A percentile compares a stretch with the other conserved stretches of the same genome.
Conservation (phyloP, 2,329 filamentous ascomycete genomes). For the Sclerotinia glacialis region DNA sequence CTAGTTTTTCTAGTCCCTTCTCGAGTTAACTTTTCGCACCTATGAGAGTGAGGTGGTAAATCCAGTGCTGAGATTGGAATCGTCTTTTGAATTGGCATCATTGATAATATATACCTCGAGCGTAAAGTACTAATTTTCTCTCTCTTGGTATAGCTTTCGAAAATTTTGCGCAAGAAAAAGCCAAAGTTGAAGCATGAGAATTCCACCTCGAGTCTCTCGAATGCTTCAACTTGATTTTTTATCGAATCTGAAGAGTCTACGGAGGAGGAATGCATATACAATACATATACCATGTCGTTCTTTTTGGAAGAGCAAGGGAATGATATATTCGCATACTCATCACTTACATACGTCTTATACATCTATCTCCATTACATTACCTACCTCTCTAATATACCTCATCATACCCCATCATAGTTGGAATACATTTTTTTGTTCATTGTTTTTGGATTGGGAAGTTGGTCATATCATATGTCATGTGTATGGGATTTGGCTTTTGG, state of each 20-base stretch:
- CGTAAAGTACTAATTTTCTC: constrained; percentile 11
- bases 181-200: constrained; percentile 11
- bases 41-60: constrained; percentile 5
- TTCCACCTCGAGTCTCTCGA: neutral
- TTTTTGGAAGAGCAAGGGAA: neutral
- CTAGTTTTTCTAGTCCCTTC: constrained; percentile 9
- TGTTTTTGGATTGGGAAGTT: constrained; percentile 1
- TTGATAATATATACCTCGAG: constrained; percentile 4
- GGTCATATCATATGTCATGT: neutral
- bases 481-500: neutral
- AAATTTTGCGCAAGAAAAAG: constrained; percentile 1
- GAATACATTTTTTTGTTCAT: neutral
- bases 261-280: neutral
- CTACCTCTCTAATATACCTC: constrained; percentile 7
- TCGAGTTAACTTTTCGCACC: constrained; percentile 10
- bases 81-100: neutral
- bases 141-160: constrained; percentile 6
- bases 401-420: neutral
- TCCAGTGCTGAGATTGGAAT: constrained; percentile 11
- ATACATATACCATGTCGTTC: neutral
- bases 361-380: neutral
- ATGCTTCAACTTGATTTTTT: constrained; percentile 3
- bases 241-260: neutral
- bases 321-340: neutral
- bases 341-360: constrained; percentile 1